Base-by-base conservation (phyloP, 2,329 filamentous ascomycete genomes). In the Basipetospora sp. region DNA sequence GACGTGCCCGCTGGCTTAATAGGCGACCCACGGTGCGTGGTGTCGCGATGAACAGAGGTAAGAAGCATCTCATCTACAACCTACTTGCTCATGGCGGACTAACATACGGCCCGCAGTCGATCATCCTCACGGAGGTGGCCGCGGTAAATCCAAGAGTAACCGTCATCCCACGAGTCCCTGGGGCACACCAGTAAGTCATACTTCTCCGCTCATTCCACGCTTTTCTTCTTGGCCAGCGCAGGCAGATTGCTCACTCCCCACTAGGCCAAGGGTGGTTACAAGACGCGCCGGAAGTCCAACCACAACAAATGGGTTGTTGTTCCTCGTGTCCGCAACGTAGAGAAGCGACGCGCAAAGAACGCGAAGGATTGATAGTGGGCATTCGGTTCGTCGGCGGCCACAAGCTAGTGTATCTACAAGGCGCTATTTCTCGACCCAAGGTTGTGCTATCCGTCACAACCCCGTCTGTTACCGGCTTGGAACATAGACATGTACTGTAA, bases 101-200 rank as follows among this genome's bases (percentile, higher is more conserved):
- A n/a, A n/a, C n/a, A n/a, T n/a, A n/a, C n/a, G n/a, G n/a, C n/a
- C n/a, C n/a, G n/a, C 50, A 76, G 82, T 77, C 50, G 90, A 98
- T 54, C 90, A 98, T 70, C 90, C 90, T 53, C 90, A 98, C 59
- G 90, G 90, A 73, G 90, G 90, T 81, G 90, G 90, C 62, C 77
- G 92, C 70, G 90, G 90, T 66, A 98, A 98, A 66, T 94, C 86
- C 41, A 98, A 98, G 83, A 86, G 90, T 75, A 94, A 94, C 56
- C 77, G 87, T 43, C 71, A 93, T 55, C 90, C 92, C 25, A 85
- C 90, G 50, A 94, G 85, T 63, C 90, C 90, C 42, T 98, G 92
- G 90, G 90, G 92, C 56, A 80, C 77, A 55, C 88, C 85, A 54
- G 86, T 92, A 80, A 64, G 84, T 74, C 47, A 25, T 11, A n/a